Evolutionary conservation across 148 eudicot genomes (phyloP).

Genomic region (Dianthus caryophyllus): DNA sequence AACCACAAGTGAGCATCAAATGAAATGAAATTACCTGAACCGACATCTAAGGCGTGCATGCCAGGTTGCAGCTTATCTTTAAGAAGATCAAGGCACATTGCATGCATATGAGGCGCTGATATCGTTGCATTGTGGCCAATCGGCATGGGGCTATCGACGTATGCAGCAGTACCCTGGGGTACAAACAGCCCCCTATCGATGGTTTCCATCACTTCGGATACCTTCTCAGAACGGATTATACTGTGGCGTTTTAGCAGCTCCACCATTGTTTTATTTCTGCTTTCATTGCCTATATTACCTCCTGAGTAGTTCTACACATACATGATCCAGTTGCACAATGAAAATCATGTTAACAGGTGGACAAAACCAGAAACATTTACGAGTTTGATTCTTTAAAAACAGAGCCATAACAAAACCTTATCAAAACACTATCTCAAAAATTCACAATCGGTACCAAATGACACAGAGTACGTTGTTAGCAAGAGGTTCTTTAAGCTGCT

Average conservation of each 20-base stretch:
- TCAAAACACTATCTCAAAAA: not conserved
- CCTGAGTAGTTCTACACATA: slow-evolving; percentile 52
- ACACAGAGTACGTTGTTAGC: not conserved
- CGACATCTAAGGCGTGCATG: slow-evolving; percentile 92
- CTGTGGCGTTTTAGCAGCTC: slow-evolving; percentile 58
- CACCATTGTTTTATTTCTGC: slow-evolving; percentile 59
- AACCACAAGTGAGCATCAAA: not conserved
- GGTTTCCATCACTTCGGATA: slow-evolving; percentile 77
- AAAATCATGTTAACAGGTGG: not conserved
- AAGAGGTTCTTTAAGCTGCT: not conserved
- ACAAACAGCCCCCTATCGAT: slow-evolving; percentile 91
- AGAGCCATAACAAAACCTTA: not conserved
- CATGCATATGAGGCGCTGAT: slow-evolving; percentile 99
- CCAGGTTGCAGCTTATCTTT: slow-evolving; percentile 82
- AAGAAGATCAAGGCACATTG: slow-evolving; percentile 78
- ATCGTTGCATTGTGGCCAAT: slow-evolving; percentile 93
- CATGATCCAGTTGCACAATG: not conserved
- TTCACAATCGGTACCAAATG: not conserved
- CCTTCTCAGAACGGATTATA: slow-evolving; percentile 59
- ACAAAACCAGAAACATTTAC: not conserved
- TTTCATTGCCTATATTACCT: slow-evolving; percentile 41
- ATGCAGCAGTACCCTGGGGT: slow-evolving; percentile 67
- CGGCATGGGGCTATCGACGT: slow-evolving; percentile 79
- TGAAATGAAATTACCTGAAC: slow-evolving; percentile 68
- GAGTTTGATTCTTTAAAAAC: not conserved